These are phyloP conservation scores for Pycnococcus provasolii DNA, from an alignment of 139 green algal species.

Conservation along the genomic window DNA sequence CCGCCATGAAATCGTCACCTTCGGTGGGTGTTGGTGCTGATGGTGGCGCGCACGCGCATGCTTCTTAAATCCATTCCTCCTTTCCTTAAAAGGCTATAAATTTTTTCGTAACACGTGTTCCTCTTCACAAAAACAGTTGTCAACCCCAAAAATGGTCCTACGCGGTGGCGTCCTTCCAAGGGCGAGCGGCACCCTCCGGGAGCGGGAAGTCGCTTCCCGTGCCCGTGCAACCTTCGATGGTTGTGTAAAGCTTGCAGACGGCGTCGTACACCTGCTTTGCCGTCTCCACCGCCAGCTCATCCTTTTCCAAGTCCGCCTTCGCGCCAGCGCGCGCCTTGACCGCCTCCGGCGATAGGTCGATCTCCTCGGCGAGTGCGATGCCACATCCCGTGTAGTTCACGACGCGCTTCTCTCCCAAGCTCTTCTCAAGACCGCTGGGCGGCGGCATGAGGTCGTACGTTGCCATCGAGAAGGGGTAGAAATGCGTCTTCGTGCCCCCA, in stretches of 20 bases:
- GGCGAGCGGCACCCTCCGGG: conserved; percentile 1
- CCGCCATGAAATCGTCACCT: no score
- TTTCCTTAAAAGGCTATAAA: no score
- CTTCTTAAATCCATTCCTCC: no score
- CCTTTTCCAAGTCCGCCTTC: not conserved
- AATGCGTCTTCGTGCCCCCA: conserved; percentile 49
- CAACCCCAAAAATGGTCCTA: no score
- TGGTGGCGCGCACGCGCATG: no score
- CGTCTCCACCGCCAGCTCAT: not conserved
- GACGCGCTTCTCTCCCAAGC: conserved; percentile 64
- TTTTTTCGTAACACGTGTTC: no score
- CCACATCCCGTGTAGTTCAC: conserved; percentile 45
- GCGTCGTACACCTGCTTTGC: not conserved
- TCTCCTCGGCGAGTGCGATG: conserved; percentile 23
- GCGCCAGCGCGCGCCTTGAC: no score
- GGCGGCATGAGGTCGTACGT: conserved; percentile 86
- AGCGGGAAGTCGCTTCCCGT: not conserved
- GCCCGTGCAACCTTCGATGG: conserved; percentile 6
- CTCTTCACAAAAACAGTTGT: no score
- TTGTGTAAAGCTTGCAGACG: not conserved
- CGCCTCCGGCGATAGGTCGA: conserved; percentile 10
- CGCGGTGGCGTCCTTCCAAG: not conserved
- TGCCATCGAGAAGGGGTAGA: conserved; percentile 90
- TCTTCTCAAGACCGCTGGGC: conserved; percentile 60
- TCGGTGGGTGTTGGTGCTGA: no score